Base-by-base conservation (phyloP, 768 basidiomycete species). In the Brasilioporus rufonigricans region DNA sequence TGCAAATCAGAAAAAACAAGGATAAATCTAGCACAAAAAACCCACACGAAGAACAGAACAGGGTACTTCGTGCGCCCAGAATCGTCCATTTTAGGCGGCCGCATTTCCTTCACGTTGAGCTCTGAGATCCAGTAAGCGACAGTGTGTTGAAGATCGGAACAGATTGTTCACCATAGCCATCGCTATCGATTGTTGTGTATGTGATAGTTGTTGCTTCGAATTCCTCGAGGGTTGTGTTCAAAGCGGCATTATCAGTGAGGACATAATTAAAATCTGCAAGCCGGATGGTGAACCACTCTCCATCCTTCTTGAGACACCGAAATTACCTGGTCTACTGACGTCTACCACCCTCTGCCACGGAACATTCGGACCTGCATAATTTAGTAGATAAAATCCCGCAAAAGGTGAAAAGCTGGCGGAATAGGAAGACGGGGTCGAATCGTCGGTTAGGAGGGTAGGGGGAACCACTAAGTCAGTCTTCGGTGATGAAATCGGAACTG, bases 1-100 rank as follows among this genome's bases (percentile, higher is more conserved):
- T 53, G 32, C 56, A 41, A 54, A 48, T 60, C 40, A 60, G 33
- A 45, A 52, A n/a, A 59, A 52, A 23, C 13, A 38, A 8, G n/a
- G 3, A 16, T 49, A 31, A 24, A 31, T 23, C 32, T 4, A 33
- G 24, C 16, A 24, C 44, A 27, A 8, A 43, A 12, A 21, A 61
- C 63, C 63, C 68, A 95, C 83, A 96, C 91, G 41, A 81, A 77
- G 77, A 98, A 93, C 27, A 99, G 76, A 21, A 98, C 93, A 1
- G 97, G 91, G 65, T 99, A 98, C 69, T 96, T 94, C 10, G 89
- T 92, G 41, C 91, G 84, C n/a, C 97, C 97, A 21, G 92, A 88
- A 63, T 90, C 86, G 62, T 99, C 97, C 86, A 98, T 90, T 55
- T 82, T 79, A 5, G 93, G 93, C 18, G 97, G 97, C 16, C 92